phyloP scores from a whole-genome alignment of 306 rosid genomes.

The Begonia fuchsioides region DNA sequence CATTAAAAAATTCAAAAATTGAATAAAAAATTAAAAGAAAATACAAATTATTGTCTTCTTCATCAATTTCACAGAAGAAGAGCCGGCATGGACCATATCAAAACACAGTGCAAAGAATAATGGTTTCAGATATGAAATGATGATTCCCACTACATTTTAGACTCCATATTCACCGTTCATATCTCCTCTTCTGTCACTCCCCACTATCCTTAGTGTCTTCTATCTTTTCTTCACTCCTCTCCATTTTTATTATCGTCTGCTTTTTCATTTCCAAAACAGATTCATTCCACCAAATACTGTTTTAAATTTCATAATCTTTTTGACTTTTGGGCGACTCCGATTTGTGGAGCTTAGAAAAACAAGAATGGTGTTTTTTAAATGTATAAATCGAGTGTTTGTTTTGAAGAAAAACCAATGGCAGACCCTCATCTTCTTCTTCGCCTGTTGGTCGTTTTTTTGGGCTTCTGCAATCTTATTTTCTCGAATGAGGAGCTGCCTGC shows the following conservation, averaged over 20 bases:
- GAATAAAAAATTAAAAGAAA: too few species aligned
- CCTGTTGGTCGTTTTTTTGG: slow-evolving; percentile 38
- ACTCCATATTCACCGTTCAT: slow-evolving; percentile 21
- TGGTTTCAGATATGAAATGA: slow-evolving; percentile 16
- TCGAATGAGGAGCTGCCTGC: slow-evolving; percentile 60
- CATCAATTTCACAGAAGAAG: too few species aligned
- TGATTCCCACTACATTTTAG: slow-evolving; percentile 34
- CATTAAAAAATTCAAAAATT: too few species aligned
- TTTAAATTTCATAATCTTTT: neutral
- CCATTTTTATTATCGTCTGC: neutral
- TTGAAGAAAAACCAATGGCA: neutral
- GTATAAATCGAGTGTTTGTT: neutral
- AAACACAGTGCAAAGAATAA: slow-evolving; percentile 9
- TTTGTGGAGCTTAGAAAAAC: too few species aligned
- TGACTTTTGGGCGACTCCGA: neutral
- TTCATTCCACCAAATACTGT: neutral
- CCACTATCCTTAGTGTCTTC: slow-evolving; percentile 39
- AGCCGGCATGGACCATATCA: neutral
- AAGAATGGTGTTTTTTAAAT: too few species aligned
- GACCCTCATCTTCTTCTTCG: slow-evolving; percentile 17
- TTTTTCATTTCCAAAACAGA: neutral
- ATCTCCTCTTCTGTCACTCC: slow-evolving; percentile 23
- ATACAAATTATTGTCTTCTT: too few species aligned
- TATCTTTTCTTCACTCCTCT: slow-evolving; percentile 12
- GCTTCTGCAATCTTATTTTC: slow-evolving; percentile 35